These are phyloP conservation scores for Herpetomonas muscarum DNA, from an alignment of 208 protist genomes.

Conservation along the genomic window DNA sequence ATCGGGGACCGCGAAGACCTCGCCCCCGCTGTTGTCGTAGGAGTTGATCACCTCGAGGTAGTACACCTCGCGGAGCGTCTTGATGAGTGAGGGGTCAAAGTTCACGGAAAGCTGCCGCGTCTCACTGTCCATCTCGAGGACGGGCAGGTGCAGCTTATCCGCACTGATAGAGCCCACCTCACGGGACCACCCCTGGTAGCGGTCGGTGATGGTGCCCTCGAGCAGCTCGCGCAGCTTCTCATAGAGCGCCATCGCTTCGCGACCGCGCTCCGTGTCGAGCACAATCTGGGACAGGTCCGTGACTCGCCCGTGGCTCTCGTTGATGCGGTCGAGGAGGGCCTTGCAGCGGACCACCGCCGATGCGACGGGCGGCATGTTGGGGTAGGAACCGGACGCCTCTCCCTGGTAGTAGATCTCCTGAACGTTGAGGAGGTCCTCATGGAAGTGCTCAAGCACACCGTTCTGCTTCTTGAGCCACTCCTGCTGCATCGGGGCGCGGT, in stretches of 20 bases:
- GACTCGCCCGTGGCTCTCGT: conserved; percentile 83
- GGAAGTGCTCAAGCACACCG: conserved; percentile 73
- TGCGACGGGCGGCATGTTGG: conserved; percentile 92
- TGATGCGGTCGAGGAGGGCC: conserved; percentile 94
- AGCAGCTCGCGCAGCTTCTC: conserved; percentile 66
- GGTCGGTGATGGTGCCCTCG: conserved; percentile 66
- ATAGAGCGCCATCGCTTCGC: conserved; percentile 79
- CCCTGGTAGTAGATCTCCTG: conserved; percentile 92
- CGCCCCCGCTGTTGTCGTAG: conserved; percentile 50
- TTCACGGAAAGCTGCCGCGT: conserved; percentile 87
- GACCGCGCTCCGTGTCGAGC: conserved; percentile 79
- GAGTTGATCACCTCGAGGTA: conserved; percentile 94
- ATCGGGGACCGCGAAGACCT: conserved; percentile 75
- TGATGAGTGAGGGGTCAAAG: conserved; percentile 95
- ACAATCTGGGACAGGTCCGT: conserved; percentile 65
- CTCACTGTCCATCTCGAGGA: conserved; percentile 69
- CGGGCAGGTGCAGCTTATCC: conserved; percentile 93
- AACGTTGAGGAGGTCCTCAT: conserved; percentile 83
- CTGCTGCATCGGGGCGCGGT: conserved; percentile 90
- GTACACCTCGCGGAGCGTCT: conserved; percentile 95
- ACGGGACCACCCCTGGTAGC: conserved; percentile 87
- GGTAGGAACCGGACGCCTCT: conserved; percentile 69
- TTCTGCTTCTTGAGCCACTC: conserved; percentile 94
- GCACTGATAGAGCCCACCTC: conserved; percentile 85
- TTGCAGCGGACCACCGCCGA: conserved; percentile 90